These are phyloP conservation scores for Hypomontagnella submonticulosa DNA, from an alignment of 495 filamentous ascomycete species.

Conservation along the genomic window DNA sequence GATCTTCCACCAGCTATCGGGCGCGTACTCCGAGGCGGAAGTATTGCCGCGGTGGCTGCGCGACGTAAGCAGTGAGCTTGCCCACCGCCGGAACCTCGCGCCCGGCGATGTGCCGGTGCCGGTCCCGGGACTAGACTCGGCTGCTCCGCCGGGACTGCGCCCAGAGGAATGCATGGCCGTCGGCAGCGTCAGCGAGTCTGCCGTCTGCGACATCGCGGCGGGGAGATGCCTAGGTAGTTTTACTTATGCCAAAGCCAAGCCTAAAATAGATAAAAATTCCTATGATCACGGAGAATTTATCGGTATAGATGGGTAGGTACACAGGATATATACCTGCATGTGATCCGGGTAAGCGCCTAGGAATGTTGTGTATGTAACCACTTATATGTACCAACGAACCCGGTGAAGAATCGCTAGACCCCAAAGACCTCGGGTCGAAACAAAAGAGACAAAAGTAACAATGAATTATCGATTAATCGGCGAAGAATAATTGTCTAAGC, in stretches of 20 bases:
- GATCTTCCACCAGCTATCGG: slow-evolving; percentile 68
- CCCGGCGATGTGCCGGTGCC: slow-evolving; percentile 13
- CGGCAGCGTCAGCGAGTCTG: slow-evolving; percentile 38
- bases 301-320: slow-evolving; percentile 3
- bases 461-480: slow-evolving; percentile 8
- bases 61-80: slow-evolving; percentile 20
- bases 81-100: slow-evolving; percentile 30
- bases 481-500: neutral
- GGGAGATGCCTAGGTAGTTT: too few species aligned
- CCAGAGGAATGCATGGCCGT: slow-evolving; percentile 37
- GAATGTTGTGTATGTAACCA: neutral
- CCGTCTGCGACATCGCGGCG: slow-evolving; percentile 26
- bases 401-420: too few species aligned
- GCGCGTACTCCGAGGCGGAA: neutral
- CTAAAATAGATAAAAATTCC: neutral
- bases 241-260: too few species aligned
- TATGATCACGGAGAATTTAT: neutral
- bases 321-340: neutral
- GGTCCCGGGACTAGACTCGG: slow-evolving; percentile 20
- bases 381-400: too few species aligned
- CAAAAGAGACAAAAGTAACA: neutral
- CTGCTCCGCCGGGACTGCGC: slow-evolving; percentile 12
- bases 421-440: neutral
- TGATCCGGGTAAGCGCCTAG: neutral
- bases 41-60: neutral